A percentile compares a stretch with the other conserved stretches of the same genome.
These are phyloP conservation scores for Aspergillus carlsbadensis DNA, from an alignment of 495 filamentous ascomycete genomes.

Conservation along the genomic window DNA sequence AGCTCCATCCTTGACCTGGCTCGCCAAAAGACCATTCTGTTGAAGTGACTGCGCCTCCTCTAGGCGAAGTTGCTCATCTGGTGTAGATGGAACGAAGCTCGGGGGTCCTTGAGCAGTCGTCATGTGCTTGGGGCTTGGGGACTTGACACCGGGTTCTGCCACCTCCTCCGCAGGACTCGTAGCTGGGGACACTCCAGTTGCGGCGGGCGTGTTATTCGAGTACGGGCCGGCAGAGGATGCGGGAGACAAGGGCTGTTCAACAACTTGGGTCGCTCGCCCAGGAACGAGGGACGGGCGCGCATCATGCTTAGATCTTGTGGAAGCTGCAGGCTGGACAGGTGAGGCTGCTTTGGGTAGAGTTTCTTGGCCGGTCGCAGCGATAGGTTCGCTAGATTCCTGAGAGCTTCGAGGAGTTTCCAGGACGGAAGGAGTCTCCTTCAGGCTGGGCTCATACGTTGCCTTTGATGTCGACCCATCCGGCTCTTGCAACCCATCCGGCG, in stretches of 20 bases:
- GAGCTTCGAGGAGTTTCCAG: slow-evolving; percentile 25
- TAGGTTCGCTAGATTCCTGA: slow-evolving; percentile 16
- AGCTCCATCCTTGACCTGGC: slow-evolving; percentile 20
- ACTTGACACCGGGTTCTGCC: slow-evolving; percentile 26
- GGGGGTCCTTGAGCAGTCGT: slow-evolving; percentile 20
- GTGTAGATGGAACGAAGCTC: slow-evolving; percentile 40
- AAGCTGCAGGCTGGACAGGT: slow-evolving; percentile 17
- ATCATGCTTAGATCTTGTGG: slow-evolving; percentile 30
- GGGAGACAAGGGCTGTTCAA: slow-evolving; percentile 45
- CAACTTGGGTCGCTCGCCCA: slow-evolving; percentile 23
- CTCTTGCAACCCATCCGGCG: slow-evolving; percentile 15
- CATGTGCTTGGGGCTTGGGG: slow-evolving; percentile 25
- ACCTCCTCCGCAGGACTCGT: slow-evolving; percentile 42
- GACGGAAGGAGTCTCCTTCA: slow-evolving; percentile 19
- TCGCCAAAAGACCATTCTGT: slow-evolving; percentile 23
- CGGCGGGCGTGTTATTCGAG: slow-evolving; percentile 42
- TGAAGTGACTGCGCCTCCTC: slow-evolving; percentile 49
- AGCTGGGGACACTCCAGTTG: slow-evolving; percentile 38
- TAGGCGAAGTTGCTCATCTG: slow-evolving; percentile 49
- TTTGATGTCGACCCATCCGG: slow-evolving; percentile 9
- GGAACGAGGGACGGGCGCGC: slow-evolving; percentile 32
- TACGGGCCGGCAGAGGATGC: slow-evolving; percentile 44
- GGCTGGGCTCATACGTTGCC: slow-evolving; percentile 12
- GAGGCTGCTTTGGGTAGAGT: slow-evolving; percentile 19
- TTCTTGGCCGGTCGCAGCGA: slow-evolving; percentile 14